Evolutionary conservation across 1,284 basidiomycete species (phyloP), one percentile per base, ranked within the genome.

Genomic region (Filobasidium uniguttulatum): DNA sequence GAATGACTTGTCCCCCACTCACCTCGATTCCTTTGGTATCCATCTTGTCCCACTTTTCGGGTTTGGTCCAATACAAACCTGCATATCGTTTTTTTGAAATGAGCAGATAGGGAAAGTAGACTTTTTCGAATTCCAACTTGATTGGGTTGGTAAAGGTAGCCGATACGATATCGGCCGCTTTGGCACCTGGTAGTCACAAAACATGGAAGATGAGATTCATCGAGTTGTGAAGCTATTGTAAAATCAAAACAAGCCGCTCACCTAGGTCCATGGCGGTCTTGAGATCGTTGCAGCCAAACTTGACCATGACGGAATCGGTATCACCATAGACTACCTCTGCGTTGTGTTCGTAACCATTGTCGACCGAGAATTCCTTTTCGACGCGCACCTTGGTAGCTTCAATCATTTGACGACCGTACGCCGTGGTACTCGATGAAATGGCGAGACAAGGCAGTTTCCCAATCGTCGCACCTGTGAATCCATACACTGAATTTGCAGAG

Each of bases 51-150:
- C 85, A 90, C 66, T 88, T 91, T 40, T 94, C 89, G 6, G 82
- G 73, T 56, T 79, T 81, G 1, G 90, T 96, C 91, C 91, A 96
- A 63, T 97, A 94, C 50, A 94, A 69, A 3, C 90, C 91, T 2
- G 91, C 90, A 68, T 97, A 97, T 29, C 91, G 80, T 70, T 97
- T 97, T 71, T 96, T 97, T 75, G 74, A 94, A 68, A 97, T 97
- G 34, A 97, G 79, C 46, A 97, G 70, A 65, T 96, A 97, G 3
- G 90, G 90, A 66, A 85, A 96, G 69, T 97, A 97, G 1, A 96
- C 89, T 65, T 97, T 96, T 66, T 97, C 90, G 70, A 97, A 97
- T 67, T 96, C 91, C 17, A 97, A 78, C 64, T 94, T 96, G 74
- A 96, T 96, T 0, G 91, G 90, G 61, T 83, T 83, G 60, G 89